A percentile compares a stretch with the other conserved stretches of the same genome.
phyloP scores from a whole-genome alignment of 179 eudicot genomes.

The Dionaea muscipula region DNA sequence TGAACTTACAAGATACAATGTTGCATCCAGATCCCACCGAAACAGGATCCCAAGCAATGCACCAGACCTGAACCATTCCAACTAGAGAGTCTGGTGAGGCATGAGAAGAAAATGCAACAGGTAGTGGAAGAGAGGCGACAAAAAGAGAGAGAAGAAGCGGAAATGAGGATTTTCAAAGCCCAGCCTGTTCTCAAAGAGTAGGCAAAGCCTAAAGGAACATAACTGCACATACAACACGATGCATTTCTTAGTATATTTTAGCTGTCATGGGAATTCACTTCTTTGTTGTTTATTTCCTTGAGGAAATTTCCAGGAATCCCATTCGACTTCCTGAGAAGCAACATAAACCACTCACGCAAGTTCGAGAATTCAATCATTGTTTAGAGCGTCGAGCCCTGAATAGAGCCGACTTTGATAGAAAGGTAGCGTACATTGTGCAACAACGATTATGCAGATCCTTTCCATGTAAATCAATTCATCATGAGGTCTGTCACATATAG shows the following conservation, averaged over 20 bases:
- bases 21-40: conserved; percentile 66
- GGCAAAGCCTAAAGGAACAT: conserved; percentile 8
- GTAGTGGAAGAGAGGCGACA: conserved; percentile 72
- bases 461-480: too few species aligned
- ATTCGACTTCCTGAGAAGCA: conserved; percentile 81
- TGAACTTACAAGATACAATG: not conserved
- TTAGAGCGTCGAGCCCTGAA: conserved; percentile 68
- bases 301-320: conserved; percentile 51
- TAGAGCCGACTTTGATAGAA: conserved; percentile 81
- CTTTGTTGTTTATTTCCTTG: too few species aligned
- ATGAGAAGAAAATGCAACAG: conserved; percentile 70
- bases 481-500: too few species aligned
- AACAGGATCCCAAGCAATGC: conserved; percentile 74
- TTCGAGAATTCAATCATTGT: conserved; percentile 72
- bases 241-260: too few species aligned
- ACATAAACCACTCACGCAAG: conserved; percentile 77
- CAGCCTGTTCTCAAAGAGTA: conserved; percentile 85
- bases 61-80: conserved; percentile 86
- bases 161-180: conserved; percentile 71
- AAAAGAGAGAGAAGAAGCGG: conserved; percentile 70
- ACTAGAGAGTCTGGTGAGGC: conserved; percentile 68
- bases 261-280: too few species aligned
- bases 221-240: too few species aligned
- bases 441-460: not conserved
- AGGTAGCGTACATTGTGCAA: conserved; percentile 23